Conservation (phyloP, 441 rosid species). For the Pelargonium fulgidum region DNA sequence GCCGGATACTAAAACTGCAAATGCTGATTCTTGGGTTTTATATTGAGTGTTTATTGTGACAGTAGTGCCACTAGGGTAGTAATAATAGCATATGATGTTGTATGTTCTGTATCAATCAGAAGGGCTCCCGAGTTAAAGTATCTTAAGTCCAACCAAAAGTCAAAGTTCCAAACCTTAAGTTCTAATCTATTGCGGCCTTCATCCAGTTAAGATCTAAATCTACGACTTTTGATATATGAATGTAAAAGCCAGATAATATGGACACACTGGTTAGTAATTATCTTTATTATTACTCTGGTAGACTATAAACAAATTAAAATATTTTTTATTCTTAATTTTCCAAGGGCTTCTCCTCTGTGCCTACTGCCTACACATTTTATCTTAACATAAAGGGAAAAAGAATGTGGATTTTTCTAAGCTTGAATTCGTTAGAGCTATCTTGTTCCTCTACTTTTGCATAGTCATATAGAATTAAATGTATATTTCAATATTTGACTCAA, state of each 20-base stretch:
- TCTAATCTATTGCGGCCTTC: background rate
- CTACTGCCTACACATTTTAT: background rate
- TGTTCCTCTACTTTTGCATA: conserved; percentile 6
- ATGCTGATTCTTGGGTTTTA: too few relatives aligned
- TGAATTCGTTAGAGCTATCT: background rate
- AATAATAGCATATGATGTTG: too few relatives aligned
- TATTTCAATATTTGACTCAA: conserved; percentile 14
- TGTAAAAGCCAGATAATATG: background rate
- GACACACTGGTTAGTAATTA: too few relatives aligned
- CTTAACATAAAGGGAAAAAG: background rate
- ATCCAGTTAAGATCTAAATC: background rate
- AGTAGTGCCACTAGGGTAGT: too few relatives aligned
- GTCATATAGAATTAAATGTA: background rate
- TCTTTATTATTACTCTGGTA: background rate
- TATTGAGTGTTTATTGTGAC: too few relatives aligned
- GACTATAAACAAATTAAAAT: conserved; percentile 2
- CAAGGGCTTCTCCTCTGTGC: too few relatives aligned
- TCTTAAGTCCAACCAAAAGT: background rate
- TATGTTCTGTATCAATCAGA: too few relatives aligned
- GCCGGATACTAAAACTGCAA: too few relatives aligned
- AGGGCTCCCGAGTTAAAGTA: background rate
- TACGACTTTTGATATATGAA: background rate
- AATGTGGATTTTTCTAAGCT: background rate
- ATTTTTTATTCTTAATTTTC: background rate
- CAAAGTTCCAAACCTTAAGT: conserved; percentile 1